Conservation (phyloP, 169 alveolate species). For the Plasmodium gaboni region DNA sequence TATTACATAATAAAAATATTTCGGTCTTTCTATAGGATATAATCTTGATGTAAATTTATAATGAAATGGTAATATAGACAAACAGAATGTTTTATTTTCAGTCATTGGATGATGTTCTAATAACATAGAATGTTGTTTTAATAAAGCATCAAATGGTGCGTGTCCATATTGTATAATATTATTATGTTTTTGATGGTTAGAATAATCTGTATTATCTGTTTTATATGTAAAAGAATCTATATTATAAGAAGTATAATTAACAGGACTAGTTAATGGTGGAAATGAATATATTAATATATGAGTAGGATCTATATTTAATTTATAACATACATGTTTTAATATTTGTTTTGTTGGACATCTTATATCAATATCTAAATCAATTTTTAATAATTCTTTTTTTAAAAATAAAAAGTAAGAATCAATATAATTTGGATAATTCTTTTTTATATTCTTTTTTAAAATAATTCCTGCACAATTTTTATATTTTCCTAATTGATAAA, state of each 20-base stretch:
- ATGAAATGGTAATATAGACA: constrained; percentile 73
- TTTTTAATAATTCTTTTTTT: constrained; percentile 66
- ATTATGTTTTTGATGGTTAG: constrained; percentile 8
- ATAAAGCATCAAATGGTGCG: constrained; percentile 51
- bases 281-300: constrained; percentile 81
- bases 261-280: constrained; percentile 77
- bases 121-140: constrained; percentile 57
- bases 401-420: constrained; percentile 65
- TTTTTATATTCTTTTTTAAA: constrained; percentile 52
- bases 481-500: constrained; percentile 74
- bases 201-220: constrained; percentile 17
- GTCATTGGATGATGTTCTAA: constrained; percentile 57
- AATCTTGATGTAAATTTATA: constrained; percentile 62
- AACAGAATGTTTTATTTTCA: constrained; percentile 67
- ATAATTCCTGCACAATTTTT: constrained; percentile 72
- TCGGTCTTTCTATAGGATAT: constrained; percentile 42
- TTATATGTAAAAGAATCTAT: constrained; percentile 70
- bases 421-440: constrained; percentile 63
- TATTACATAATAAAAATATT: constrained; percentile 59
- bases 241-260: constrained; percentile 66
- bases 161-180: constrained; percentile 13
- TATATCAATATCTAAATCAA: constrained; percentile 80
- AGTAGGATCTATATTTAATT: constrained; percentile 85
- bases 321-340: constrained; percentile 83
- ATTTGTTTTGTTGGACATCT: constrained; percentile 85